phyloP scores from a whole-genome alignment of 257 asterid genomes.

The Solanum peruvianum region DNA sequence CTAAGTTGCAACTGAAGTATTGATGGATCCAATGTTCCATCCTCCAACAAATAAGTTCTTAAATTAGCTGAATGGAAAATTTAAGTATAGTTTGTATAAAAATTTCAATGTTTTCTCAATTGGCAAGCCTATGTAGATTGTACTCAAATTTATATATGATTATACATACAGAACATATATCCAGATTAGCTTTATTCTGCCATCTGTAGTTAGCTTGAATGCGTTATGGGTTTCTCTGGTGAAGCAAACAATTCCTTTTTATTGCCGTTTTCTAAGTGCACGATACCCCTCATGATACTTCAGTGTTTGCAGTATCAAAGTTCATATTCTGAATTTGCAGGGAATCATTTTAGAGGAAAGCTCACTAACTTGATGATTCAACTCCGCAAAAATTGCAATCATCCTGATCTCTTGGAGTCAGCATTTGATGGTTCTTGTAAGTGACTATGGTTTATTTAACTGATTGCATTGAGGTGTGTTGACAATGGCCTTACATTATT shows the following conservation, averaged over 20 bases:
- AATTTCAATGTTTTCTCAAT: neutral
- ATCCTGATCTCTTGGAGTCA: slow-evolving; percentile 94
- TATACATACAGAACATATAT: neutral
- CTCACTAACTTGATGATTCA: slow-evolving; percentile 82
- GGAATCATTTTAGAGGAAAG: slow-evolving; percentile 47
- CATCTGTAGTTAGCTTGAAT: neutral
- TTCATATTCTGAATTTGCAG: slow-evolving; percentile 31
- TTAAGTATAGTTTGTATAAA: neutral
- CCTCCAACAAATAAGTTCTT: neutral
- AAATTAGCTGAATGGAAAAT: neutral
- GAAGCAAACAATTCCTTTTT: neutral
- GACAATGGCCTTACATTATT: slow-evolving; percentile 1
- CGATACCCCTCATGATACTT: neutral
- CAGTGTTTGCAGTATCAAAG: neutral
- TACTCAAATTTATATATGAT: neutral
- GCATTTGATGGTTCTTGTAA: slow-evolving; percentile 77
- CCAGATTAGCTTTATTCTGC: neutral
- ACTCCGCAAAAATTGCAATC: slow-evolving; percentile 94
- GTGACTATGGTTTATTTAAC: slow-evolving; percentile 15
- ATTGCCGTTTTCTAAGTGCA: neutral
- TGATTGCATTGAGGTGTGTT: neutral
- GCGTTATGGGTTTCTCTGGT: neutral
- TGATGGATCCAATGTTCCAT: neutral
- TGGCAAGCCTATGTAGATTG: neutral
- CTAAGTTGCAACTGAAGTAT: neutral